Percentiles rank a stretch among this genome's conserved stretches.
phyloP scores from a whole-genome alignment of 345 rosid species.

The Rhizophora apiculata region DNA sequence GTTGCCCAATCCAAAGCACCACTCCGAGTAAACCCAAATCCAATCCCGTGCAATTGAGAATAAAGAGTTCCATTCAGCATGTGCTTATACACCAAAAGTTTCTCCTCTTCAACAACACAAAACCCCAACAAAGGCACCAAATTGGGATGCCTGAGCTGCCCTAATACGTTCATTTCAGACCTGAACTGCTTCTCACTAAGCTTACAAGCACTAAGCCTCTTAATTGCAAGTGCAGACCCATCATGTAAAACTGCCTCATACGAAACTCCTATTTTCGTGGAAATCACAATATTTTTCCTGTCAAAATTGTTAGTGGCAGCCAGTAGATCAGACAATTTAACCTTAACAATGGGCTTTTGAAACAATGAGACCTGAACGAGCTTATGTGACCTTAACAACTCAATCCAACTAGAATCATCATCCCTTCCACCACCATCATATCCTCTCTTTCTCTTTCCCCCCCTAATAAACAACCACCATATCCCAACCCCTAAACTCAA shows the following conservation, averaged over 20 bases:
- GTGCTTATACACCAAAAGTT: slow-evolving; percentile 79
- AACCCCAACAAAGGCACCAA: slow-evolving; percentile 79
- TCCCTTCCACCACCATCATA: slow-evolving; percentile 32
- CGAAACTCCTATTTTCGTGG: slow-evolving; percentile 63
- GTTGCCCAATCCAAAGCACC: slow-evolving; percentile 62
- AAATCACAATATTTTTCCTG: slow-evolving; percentile 43
- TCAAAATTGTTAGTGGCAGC: slow-evolving; percentile 76
- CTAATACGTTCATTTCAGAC: slow-evolving; percentile 63
- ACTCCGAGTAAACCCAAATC: slow-evolving; percentile 30
- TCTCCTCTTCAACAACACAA: slow-evolving; percentile 78
- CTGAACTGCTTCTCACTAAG: slow-evolving; percentile 74
- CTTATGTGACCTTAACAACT: slow-evolving; percentile 56
- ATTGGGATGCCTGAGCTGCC: slow-evolving; percentile 87
- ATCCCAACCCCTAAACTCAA: slow-evolving; percentile 63
- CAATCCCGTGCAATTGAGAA: slow-evolving; percentile 48
- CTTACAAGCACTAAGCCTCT: slow-evolving; percentile 59
- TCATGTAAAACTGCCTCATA: slow-evolving; percentile 82
- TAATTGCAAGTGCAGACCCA: slow-evolving; percentile 79
- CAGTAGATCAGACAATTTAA: slow-evolving; percentile 74
- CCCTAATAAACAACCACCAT: slow-evolving; percentile 62
- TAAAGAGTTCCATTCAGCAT: slow-evolving; percentile 74
- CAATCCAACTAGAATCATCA: slow-evolving; percentile 54
- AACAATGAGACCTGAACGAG: slow-evolving; percentile 76
- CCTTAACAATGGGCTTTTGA: slow-evolving; percentile 89
- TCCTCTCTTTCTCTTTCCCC: slow-evolving; percentile 17